These are phyloP conservation scores for Pseudozyma sp. DNA, from an alignment of 1,284 basidiomycete genomes.

Conservation along the genomic window DNA sequence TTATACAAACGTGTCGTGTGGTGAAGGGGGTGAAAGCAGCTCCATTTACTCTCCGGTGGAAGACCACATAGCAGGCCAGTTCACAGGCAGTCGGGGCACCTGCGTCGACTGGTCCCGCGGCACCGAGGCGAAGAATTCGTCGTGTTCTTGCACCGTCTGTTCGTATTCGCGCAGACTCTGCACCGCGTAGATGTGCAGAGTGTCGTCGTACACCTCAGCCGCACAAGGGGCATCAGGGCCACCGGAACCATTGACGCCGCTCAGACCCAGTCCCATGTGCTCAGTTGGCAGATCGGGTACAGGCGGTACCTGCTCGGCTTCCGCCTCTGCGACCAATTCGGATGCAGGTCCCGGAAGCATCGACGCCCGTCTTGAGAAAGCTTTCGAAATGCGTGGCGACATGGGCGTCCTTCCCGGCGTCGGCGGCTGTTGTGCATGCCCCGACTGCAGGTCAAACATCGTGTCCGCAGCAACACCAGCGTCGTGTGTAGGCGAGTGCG, in stretches of 20 bases:
- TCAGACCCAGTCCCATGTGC: constrained; percentile 25
- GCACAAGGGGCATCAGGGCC: not conserved
- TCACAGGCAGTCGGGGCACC: constrained; percentile 59
- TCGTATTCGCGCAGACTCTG: constrained; percentile 64
- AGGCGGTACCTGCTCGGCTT: constrained; percentile 32
- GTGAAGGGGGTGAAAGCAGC: no score
- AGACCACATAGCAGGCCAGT: constrained; percentile 55
- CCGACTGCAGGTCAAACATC: constrained; percentile 61
- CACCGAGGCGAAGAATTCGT: constrained; percentile 58
- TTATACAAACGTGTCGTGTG: no score
- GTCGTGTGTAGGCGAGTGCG: constrained; percentile 18
- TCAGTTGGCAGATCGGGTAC: constrained; percentile 46
- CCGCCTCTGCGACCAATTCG: constrained; percentile 50
- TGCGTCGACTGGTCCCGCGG: constrained; percentile 44
- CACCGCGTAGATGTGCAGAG: constrained; percentile 61
- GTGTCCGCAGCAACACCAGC: constrained; percentile 55
- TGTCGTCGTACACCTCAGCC: constrained; percentile 46
- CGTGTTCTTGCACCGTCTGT: constrained; percentile 64
- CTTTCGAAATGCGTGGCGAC: constrained; percentile 52
- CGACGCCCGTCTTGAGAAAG: constrained; percentile 58
- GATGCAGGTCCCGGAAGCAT: constrained; percentile 61
- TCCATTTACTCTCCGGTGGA: constrained; percentile 38
- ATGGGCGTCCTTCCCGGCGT: constrained; percentile 32
- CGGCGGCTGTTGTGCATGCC: constrained; percentile 38
- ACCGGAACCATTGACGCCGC: constrained; percentile 16